Percentiles rank a stretch among this genome's conserved stretches.
phyloP scores from a whole-genome alignment of 768 basidiomycete genomes.

The Tulasnella sp. region DNA sequence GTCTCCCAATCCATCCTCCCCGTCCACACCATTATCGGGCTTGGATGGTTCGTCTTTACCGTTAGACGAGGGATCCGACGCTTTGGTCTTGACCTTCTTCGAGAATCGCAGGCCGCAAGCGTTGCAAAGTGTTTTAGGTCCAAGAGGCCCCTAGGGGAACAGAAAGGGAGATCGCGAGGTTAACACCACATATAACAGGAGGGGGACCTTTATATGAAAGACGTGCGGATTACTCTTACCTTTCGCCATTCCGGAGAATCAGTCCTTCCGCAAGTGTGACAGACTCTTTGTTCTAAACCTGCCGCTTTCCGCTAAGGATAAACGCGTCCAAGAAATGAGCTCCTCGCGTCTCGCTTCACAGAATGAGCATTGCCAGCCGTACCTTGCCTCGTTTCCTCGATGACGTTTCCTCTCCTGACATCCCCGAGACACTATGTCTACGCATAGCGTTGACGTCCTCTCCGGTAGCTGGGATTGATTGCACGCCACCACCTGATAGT shows the following conservation, averaged over 20 bases:
- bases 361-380: background rate
- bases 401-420: conserved; percentile 9
- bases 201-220: background rate
- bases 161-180: conserved; percentile 27
- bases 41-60: background rate
- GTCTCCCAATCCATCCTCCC: background rate
- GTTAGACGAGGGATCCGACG: background rate
- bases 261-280: conserved; percentile 88
- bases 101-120: conserved; percentile 95
- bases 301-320: conserved; percentile 36
- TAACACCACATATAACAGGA: background rate
- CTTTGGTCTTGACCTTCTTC: conserved; percentile 45
- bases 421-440: background rate
- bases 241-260: conserved; percentile 98
- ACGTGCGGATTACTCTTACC: conserved; percentile 38
- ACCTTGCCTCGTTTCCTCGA: conserved; percentile 17
- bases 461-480: background rate
- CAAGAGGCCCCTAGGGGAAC: conserved; percentile 64
- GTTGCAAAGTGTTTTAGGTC: conserved; percentile 97
- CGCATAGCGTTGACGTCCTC: background rate
- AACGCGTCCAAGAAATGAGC: background rate
- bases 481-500: background rate
- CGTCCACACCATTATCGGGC: background rate
- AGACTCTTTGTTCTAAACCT: conserved; percentile 60
- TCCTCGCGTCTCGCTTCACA: background rate